Conservation (phyloP, 371 early-diverging fungal genomes). For the Apophysomyces sp. region DNA sequence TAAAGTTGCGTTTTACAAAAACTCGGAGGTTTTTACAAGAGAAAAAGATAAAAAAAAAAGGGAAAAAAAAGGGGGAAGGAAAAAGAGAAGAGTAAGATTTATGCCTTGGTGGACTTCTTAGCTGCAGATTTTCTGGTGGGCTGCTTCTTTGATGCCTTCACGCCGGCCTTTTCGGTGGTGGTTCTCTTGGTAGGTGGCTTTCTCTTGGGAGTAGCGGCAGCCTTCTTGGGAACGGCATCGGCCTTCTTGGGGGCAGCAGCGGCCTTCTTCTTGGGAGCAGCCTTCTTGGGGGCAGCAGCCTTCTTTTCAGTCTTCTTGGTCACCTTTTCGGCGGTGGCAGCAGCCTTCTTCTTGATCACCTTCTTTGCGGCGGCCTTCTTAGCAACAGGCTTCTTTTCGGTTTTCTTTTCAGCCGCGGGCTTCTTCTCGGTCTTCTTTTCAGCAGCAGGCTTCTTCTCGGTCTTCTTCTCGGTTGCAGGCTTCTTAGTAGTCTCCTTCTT, state of each 20-base stretch:
- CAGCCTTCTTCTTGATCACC: constrained; percentile 22
- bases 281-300: constrained; percentile 31
- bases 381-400: constrained; percentile 42
- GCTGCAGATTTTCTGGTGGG: constrained; percentile 4
- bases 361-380: constrained; percentile 34
- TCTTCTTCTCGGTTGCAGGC: constrained; percentile 46
- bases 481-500: constrained; percentile 55
- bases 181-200: constrained; percentile 37
- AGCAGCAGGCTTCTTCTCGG: constrained; percentile 21
- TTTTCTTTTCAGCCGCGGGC: constrained; percentile 45
- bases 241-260: constrained; percentile 44
- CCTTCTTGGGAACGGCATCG: constrained; percentile 36
- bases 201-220: constrained; percentile 33
- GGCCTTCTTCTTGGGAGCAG: constrained; percentile 33
- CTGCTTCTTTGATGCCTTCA: constrained; percentile 11
- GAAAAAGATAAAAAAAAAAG: constrained; percentile 3
- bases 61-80: constrained; percentile 1
- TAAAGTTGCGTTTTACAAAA: constrained; percentile 3
- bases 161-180: constrained; percentile 39
- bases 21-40: constrained; percentile 1
- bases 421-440: constrained; percentile 45
- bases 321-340: constrained; percentile 14
- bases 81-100: background rate
- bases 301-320: constrained; percentile 18
- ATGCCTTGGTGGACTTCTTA: constrained; percentile 25